Base-by-base conservation (phyloP, 352 stramenopile genomes). In the Phytophthora sp. region DNA sequence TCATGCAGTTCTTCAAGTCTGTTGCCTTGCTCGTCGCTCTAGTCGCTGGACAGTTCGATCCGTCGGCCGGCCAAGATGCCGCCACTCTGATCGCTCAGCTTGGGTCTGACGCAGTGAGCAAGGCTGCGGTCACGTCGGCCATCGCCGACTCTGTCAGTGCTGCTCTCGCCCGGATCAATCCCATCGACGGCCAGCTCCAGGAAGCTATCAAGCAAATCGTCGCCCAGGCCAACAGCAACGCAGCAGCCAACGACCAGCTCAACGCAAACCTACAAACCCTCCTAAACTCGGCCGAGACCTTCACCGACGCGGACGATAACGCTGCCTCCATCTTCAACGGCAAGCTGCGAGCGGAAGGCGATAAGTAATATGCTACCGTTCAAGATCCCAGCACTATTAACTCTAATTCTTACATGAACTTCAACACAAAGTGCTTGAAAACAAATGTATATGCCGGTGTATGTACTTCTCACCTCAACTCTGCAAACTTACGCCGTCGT, bases 401-500 rank as follows among this genome's bases (percentile, higher is more conserved):
- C n/a, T n/a, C n/a, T n/a, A n/a, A n/a, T n/a, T n/a, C n/a, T n/a
- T n/a, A n/a, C n/a, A 36, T 62, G 2, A 49, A 18, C 11, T 56
- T 24, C 41, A 58, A 53, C 29, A 16, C 26, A 30, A 51, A 36
- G 31, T 49, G 35, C 21, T 57, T 30, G 57, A 52, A 60, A 69
- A 69, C 53, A 74, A 70, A 71, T 70, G 66, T 70, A 74, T 74
- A 71, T 60, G 66, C 41, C 39, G 13, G 27, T 61, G 29, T 72
- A 47, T 57, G 61, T 64, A 60, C 56, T 58, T 49, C 46, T 58
- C 35, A 57, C 35, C 35, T 49, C 36, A 44, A 9, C 20, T 12
- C 16, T 45, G 30, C n/a, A 56, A 51, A 26, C 54, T 63, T 77
- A 81, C 51, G 60, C 66, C 29, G 65, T 55, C 21, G 74, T 77